These are phyloP conservation scores for Arthrobotrys entomopaga DNA, from an alignment of 2,329 filamentous ascomycete species.

Conservation along the genomic window DNA sequence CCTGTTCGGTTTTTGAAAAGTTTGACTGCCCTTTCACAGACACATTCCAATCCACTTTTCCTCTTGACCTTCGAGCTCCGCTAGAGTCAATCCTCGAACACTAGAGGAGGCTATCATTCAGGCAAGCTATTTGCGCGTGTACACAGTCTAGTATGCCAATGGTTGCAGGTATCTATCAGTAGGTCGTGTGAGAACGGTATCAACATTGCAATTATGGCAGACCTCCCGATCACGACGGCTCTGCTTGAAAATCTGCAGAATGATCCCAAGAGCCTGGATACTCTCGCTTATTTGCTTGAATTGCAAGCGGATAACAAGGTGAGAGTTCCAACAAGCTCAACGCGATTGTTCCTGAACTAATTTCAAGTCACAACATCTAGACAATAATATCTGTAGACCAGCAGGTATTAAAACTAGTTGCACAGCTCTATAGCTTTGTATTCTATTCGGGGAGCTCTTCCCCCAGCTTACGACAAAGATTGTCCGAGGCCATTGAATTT, in stretches of 20 bases:
- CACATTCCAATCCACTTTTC: slow-evolving; percentile 20
- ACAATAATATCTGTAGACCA: not conserved
- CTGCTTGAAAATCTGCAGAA: slow-evolving; percentile 47
- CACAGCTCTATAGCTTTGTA: slow-evolving; percentile 29
- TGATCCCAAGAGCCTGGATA: slow-evolving; percentile 52
- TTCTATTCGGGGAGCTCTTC: slow-evolving; percentile 27
- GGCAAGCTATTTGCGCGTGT: not conserved
- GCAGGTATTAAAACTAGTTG: slow-evolving; percentile 27
- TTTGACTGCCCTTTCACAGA: slow-evolving; percentile 30
- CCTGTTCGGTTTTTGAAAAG: slow-evolving; percentile 37
- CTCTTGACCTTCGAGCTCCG: slow-evolving; percentile 16
- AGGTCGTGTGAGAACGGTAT: too few relatives aligned
- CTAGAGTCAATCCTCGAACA: slow-evolving; percentile 4
- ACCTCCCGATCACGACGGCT: slow-evolving; percentile 33
- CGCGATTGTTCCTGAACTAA: slow-evolving; percentile 8
- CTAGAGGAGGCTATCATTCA: not conserved
- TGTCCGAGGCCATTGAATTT: slow-evolving; percentile 31
- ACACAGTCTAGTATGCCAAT: not conserved
- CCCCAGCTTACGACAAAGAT: slow-evolving; percentile 36
- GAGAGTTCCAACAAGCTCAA: slow-evolving; percentile 47
- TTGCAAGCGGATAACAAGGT: slow-evolving; percentile 47
- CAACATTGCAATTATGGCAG: slow-evolving; percentile 17
- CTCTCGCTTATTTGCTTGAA: slow-evolving; percentile 52
- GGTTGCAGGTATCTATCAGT: too few relatives aligned
- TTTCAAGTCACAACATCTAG: not conserved